Evolutionary conservation across 2,329 filamentous ascomycete species (phyloP).

Genomic region (Colletotrichum sp.): DNA sequence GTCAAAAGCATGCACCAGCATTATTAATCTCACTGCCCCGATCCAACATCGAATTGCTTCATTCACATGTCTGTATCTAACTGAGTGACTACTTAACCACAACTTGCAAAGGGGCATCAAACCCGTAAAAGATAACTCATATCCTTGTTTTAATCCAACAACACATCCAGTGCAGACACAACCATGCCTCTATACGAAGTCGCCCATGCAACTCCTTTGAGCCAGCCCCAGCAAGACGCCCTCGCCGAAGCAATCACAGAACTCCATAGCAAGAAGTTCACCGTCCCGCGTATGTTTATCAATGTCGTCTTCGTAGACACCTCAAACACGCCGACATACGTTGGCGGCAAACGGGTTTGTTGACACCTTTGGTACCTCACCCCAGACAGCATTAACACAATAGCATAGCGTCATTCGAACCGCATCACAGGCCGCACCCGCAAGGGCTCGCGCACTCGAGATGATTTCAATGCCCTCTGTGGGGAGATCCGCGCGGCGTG

Average conservation of each 20-base stretch:
- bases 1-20: not conserved
- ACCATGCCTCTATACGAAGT: not conserved
- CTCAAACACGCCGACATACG: not conserved
- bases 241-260: not conserved
- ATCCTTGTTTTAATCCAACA: not conserved
- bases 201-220: not conserved
- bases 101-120: not conserved
- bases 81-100: accelerated
- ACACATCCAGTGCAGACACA: not conserved
- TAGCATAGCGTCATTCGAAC: not conserved
- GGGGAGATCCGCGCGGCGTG: not conserved
- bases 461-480: not conserved
- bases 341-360: not conserved
- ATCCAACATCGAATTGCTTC: not conserved
- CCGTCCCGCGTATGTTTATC: not conserved
- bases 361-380: accelerated
- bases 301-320: not conserved
- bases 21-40: not conserved
- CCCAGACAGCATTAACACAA: not conserved
- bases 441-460: not conserved
- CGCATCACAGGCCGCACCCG: not conserved
- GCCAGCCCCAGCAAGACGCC: not conserved
- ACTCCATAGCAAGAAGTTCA: not conserved
- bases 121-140: not conserved
- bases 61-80: not conserved